Conservation (phyloP, 106 monocot species). For the Acorus gramineus region DNA sequence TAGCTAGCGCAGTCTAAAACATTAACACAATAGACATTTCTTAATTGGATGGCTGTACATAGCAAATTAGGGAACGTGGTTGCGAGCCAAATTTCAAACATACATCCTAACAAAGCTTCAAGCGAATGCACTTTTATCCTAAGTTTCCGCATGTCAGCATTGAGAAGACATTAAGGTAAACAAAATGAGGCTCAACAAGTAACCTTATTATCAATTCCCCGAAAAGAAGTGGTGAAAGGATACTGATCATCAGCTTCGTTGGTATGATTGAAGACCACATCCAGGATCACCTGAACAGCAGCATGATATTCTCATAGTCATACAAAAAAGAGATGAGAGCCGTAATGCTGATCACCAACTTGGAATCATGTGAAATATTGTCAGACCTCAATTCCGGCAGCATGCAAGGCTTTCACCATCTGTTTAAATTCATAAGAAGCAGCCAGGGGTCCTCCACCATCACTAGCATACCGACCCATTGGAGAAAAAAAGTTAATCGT, state of each 20-base stretch:
- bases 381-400: slow-evolving; percentile 88
- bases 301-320: background rate
- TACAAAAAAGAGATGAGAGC: background rate
- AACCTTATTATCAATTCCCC: slow-evolving; percentile 98
- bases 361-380: background rate
- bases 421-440: slow-evolving; percentile 85
- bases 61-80: no score
- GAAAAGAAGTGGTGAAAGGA: slow-evolving; percentile 92
- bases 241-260: slow-evolving; percentile 77
- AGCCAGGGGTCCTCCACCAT: slow-evolving; percentile 64
- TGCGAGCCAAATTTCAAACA: no score
- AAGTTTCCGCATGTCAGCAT: no score
- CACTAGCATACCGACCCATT: slow-evolving; percentile 96
- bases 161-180: background rate
- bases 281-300: slow-evolving; percentile 71
- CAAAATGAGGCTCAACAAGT: background rate
- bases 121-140: no score
- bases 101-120: no score
- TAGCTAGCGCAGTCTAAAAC: no score
- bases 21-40: no score
- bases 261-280: slow-evolving; percentile 99
- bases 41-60: no score
- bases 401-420: slow-evolving; percentile 93
- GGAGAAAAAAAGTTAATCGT: slow-evolving; percentile 98
- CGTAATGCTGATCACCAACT: background rate